Percentiles rank a stretch among this genome's conserved stretches.
phyloP scores from a whole-genome alignment of 192 early-diverging fungal species.

The Phlyctochytrium arcticum region DNA sequence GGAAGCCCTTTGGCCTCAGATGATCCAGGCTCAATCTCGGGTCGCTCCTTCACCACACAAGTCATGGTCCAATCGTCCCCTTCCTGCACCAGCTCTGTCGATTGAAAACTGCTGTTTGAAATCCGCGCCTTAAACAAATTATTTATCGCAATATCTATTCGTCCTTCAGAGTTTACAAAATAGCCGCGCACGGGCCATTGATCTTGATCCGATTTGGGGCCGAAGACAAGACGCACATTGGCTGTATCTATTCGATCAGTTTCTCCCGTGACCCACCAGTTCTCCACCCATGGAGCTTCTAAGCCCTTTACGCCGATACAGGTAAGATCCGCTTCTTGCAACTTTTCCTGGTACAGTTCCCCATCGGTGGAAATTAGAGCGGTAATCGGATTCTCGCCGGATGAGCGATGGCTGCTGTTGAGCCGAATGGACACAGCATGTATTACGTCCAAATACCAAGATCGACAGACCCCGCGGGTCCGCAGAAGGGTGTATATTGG shows the following conservation, averaged over 20 bases:
- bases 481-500: background rate
- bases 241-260: background rate
- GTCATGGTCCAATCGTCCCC: conserved; percentile 7
- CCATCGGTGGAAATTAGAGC: background rate
- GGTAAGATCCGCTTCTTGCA: background rate
- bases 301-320: background rate
- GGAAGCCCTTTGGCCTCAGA: background rate
- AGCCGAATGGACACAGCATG: background rate
- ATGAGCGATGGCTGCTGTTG: background rate
- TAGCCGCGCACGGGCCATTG: conserved; percentile 5
- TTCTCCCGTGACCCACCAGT: background rate
- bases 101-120: background rate
- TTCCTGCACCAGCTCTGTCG: background rate
- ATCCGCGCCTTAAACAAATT: background rate
- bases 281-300: no score
- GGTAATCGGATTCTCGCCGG: background rate
- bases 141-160: background rate
- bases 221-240: conserved; percentile 1
- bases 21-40: background rate
- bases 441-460: background rate
- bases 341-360: background rate
- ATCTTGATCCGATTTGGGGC: background rate
- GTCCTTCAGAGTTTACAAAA: conserved; percentile 11
- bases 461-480: background rate
- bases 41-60: background rate